Percentiles rank a stretch among this genome's conserved stretches.
Conservation (phyloP, 2,329 filamentous ascomycete species). For the Ophiostoma ulmi region DNA sequence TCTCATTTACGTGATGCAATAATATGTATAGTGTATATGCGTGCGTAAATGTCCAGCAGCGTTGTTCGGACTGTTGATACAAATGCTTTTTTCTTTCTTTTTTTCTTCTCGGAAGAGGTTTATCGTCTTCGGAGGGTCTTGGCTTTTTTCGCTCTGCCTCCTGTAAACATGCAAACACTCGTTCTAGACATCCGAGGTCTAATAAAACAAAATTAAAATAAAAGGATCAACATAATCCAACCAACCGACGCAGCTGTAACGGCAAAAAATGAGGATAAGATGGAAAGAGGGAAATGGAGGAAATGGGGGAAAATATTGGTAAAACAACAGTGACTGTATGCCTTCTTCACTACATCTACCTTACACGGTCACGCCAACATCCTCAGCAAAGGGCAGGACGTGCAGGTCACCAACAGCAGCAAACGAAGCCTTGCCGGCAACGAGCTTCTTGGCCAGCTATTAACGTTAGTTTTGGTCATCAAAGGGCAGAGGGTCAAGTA, state of each 20-base stretch:
- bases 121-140: not conserved
- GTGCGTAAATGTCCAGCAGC: not conserved
- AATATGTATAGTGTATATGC: not conserved
- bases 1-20: not conserved
- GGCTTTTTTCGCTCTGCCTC: slow-evolving; percentile 12
- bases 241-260: slow-evolving; percentile 21
- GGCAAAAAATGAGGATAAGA: slow-evolving; percentile 10
- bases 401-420: slow-evolving; percentile 87
- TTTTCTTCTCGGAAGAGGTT: not conserved
- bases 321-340: slow-evolving; percentile 13
- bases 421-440: slow-evolving; percentile 84
- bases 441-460: slow-evolving; percentile 79
- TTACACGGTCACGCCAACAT: slow-evolving; percentile 93
- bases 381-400: slow-evolving; percentile 85
- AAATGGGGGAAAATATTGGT: slow-evolving; percentile 3
- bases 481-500: not conserved
- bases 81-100: slow-evolving; percentile 18
- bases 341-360: slow-evolving; percentile 12
- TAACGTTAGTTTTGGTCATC: not conserved
- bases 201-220: slow-evolving; percentile 20
- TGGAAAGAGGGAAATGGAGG: not conserved
- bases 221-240: slow-evolving; percentile 19
- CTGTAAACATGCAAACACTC: slow-evolving; percentile 9
- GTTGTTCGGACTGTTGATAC: slow-evolving; percentile 24
- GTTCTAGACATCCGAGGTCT: slow-evolving; percentile 19